phyloP scores from a whole-genome alignment of 1,284 basidiomycete genomes.

The Vanrija humicola region DNA sequence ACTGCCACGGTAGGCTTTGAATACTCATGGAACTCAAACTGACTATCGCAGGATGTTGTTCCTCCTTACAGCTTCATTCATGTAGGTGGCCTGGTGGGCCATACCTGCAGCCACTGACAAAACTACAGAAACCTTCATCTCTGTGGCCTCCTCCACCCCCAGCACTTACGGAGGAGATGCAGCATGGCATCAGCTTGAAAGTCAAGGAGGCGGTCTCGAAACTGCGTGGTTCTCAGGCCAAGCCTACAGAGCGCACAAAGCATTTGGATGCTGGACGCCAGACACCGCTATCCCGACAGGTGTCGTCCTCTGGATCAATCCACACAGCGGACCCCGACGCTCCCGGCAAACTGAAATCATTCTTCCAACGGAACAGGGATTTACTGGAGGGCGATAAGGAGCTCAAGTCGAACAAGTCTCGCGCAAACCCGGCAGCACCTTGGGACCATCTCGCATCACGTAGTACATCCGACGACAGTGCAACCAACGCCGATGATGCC shows the following conservation, averaged over 20 bases:
- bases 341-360: neutral
- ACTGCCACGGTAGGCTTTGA: constrained; percentile 63
- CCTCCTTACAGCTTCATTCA: constrained; percentile 51
- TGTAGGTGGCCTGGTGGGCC: too few species aligned
- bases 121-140: constrained; percentile 72
- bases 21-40: neutral
- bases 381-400: constrained; percentile 6
- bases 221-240: neutral
- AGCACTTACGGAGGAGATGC: constrained; percentile 63
- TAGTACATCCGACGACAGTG: too few species aligned
- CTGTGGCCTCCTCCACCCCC: constrained; percentile 88
- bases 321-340: constrained; percentile 7
- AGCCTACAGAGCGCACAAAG: too few species aligned
- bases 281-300: neutral
- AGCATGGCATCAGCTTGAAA: constrained; percentile 59
- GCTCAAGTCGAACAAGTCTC: constrained; percentile 14
- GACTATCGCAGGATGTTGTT: constrained; percentile 62
- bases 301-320: neutral
- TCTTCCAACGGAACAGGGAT: neutral
- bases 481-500: neutral
- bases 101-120: constrained; percentile 1
- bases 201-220: constrained; percentile 58
- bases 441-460: constrained; percentile 13
- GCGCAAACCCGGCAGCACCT: constrained; percentile 34
- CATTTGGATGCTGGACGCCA: too few species aligned